phyloP scores from a whole-genome alignment of 1,139 yeast genomes.

The Blastobotrys malaysiensis region DNA sequence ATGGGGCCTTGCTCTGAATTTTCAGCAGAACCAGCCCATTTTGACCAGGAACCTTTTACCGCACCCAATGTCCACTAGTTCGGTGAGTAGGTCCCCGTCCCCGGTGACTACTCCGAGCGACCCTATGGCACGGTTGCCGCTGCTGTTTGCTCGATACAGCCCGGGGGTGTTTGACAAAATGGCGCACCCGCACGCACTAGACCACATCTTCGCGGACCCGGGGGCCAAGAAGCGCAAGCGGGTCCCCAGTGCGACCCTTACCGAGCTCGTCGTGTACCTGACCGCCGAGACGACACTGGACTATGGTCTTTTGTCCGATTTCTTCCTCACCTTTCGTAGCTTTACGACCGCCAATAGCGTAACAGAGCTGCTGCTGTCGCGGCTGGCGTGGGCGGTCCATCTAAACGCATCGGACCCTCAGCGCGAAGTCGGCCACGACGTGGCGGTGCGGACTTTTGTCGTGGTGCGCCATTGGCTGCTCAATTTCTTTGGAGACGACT shows the following conservation, averaged over 20 bases:
- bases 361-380: conserved; percentile 53
- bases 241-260: conserved; percentile 6
- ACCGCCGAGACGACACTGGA: conserved; percentile 78
- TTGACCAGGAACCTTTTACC: neutral
- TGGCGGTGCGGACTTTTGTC: conserved; percentile 80
- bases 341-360: conserved; percentile 56
- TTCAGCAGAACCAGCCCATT: neutral
- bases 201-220: neutral
- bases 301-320: conserved; percentile 74
- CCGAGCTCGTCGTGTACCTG: conserved; percentile 54
- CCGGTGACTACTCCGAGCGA: neutral
- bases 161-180: neutral
- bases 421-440: conserved; percentile 56
- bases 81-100: neutral
- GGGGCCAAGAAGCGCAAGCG: neutral
- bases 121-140: neutral
- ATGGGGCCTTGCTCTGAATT: neutral
- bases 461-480: conserved; percentile 84
- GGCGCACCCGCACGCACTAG: neutral
- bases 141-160: neutral
- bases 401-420: conserved; percentile 17
- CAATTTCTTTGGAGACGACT: conserved; percentile 42
- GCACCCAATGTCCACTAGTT: neutral
- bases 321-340: conserved; percentile 75
- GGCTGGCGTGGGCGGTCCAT: conserved; percentile 68